Evolutionary conservation across 2,329 filamentous ascomycete species (phyloP).

Genomic region (Fusarium sterilihyphosum): DNA sequence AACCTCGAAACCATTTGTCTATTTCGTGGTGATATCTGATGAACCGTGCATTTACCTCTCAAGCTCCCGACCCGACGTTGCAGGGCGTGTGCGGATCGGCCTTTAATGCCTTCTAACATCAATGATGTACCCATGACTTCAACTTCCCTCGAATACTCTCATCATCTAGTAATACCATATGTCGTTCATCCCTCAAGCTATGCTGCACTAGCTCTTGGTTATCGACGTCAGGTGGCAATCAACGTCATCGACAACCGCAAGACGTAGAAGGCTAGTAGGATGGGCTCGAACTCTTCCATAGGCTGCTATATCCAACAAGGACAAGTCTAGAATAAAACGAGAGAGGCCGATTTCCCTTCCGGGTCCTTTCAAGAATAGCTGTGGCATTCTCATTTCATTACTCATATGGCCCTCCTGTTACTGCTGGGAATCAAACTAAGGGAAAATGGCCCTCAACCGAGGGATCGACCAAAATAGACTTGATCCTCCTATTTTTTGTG

Average conservation of each 20-base stretch:
- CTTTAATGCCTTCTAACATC: background rate
- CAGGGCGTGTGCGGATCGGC: background rate
- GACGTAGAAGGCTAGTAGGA: background rate
- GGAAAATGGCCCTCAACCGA: constrained; percentile 14
- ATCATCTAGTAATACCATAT: background rate
- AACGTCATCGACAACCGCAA: constrained; percentile 29
- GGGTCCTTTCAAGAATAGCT: background rate
- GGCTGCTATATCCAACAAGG: constrained; percentile 3
- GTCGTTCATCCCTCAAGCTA: background rate
- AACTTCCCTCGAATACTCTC: background rate
- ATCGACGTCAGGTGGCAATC: constrained; percentile 18
- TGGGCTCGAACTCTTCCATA: constrained; percentile 10
- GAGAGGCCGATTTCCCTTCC: constrained; percentile 2
- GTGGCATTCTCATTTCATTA: constrained; percentile 38
- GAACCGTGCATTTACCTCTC: background rate
- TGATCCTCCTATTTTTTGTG: constrained; percentile 10
- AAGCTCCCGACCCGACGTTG: background rate
- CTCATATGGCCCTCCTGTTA: constrained; percentile 32
- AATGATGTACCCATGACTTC: background rate
- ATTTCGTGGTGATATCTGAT: background rate
- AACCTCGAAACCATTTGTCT: background rate
- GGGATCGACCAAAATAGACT: constrained; percentile 3
- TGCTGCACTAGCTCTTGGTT: background rate
- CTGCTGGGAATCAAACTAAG: constrained; percentile 29
- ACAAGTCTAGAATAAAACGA: constrained; percentile 16